A percentile compares a stretch with the other conserved stretches of the same genome.
phyloP scores from a whole-genome alignment of 257 asterid genomes.

The Solanum virginianum region DNA sequence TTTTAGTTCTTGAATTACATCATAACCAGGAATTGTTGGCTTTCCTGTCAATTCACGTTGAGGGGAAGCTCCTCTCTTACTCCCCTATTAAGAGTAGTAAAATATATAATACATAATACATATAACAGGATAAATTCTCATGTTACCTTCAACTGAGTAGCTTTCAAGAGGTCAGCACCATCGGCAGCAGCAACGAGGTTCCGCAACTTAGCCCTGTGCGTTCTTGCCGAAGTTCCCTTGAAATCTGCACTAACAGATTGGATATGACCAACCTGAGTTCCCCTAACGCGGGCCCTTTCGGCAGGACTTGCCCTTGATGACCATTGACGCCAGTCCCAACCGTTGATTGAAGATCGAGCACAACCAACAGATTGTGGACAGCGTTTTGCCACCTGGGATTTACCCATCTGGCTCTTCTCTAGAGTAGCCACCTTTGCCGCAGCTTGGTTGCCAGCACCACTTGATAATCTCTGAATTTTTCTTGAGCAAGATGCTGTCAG shows the following conservation, averaged over 20 bases:
- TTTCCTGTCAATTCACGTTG: neutral
- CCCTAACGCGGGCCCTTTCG: slow-evolving; percentile 68
- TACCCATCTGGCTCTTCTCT: slow-evolving; percentile 23
- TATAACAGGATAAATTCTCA: neutral
- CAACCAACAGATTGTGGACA: slow-evolving; percentile 79
- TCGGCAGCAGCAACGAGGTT: slow-evolving; percentile 98
- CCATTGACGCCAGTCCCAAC: slow-evolving; percentile 99
- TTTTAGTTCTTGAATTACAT: neutral
- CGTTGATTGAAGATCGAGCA: slow-evolving; percentile 80
- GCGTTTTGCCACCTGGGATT: slow-evolving; percentile 21
- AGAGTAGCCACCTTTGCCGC: slow-evolving; percentile 16
- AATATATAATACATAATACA: neutral
- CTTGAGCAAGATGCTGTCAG: slow-evolving; percentile 24
- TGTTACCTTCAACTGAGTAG: slow-evolving; percentile 86
- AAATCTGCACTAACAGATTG: slow-evolving; percentile 27
- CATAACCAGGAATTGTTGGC: neutral
- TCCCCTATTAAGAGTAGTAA: neutral
- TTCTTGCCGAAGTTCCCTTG: slow-evolving; percentile 92
- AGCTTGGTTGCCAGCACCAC: slow-evolving; percentile 28
- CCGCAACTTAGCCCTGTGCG: slow-evolving; percentile 87
- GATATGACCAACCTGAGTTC: slow-evolving; percentile 27
- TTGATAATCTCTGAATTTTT: slow-evolving; percentile 41
- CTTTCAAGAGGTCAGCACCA: slow-evolving; percentile 96
- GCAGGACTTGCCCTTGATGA: slow-evolving; percentile 65
- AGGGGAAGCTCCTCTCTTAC: neutral